A percentile compares a stretch with the other conserved stretches of the same genome.
These are phyloP conservation scores for Boletus rubropictus DNA, from an alignment of 768 basidiomycete genomes.

Conservation along the genomic window DNA sequence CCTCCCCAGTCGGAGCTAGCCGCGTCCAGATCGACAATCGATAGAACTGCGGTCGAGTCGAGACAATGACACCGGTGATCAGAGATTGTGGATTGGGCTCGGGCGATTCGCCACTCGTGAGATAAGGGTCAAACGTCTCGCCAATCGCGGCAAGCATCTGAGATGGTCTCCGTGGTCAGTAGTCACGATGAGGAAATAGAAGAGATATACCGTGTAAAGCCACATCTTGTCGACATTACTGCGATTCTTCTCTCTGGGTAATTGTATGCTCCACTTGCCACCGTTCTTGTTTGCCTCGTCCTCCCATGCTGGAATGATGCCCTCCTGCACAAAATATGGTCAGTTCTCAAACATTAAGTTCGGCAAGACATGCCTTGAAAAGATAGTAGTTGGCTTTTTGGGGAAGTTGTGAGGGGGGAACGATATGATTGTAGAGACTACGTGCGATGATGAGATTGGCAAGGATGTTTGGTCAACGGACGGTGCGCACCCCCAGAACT, in stretches of 20 bases:
- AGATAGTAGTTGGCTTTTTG: constrained; percentile 99
- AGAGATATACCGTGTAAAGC: constrained; percentile 79
- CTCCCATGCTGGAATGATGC: constrained; percentile 97
- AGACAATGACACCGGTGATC: constrained; percentile 92
- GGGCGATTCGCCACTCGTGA: constrained; percentile 42
- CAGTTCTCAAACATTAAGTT: background rate
- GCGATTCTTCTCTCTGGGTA: constrained; percentile 93
- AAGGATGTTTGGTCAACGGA: background rate
- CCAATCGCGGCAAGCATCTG: constrained; percentile 99
- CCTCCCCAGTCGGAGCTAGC: constrained; percentile 53
- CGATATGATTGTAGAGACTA: constrained; percentile 94
- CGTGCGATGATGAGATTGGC: constrained; percentile 9
- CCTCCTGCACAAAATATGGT: constrained; percentile 50
- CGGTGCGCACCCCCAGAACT: constrained; percentile 89
- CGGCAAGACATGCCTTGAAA: constrained; percentile 68
- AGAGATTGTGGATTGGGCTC: constrained; percentile 50
- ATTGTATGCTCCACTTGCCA: constrained; percentile 98
- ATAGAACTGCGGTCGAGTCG: constrained; percentile 91
- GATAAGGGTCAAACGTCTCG: constrained; percentile 92
- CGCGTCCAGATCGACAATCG: constrained; percentile 98
- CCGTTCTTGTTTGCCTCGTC: constrained; percentile 95
- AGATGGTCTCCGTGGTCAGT: constrained; percentile 1
- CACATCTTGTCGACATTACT: constrained; percentile 87
- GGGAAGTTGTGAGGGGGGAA: constrained; percentile 88
- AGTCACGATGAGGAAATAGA: background rate